Conservation (phyloP, 768 basidiomycete genomes). For the Austroboletus eburneus region DNA sequence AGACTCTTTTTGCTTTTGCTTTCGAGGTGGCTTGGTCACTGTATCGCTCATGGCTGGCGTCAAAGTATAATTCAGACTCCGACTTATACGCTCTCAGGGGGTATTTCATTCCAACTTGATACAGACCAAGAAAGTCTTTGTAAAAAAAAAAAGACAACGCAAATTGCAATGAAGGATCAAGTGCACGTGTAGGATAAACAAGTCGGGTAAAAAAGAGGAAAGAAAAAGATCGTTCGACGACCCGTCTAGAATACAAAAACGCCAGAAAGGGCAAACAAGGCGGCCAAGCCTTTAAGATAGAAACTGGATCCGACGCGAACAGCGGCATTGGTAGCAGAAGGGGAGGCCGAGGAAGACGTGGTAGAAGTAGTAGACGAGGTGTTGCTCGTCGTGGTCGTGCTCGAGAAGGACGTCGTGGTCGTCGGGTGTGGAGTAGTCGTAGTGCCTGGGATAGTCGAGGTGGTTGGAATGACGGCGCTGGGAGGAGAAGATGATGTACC, state of each 20-base stretch:
- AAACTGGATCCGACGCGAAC: slow-evolving; percentile 16
- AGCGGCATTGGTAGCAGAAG: slow-evolving; percentile 22
- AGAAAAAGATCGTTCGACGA: slow-evolving; percentile 8
- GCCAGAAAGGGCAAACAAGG: slow-evolving; percentile 21
- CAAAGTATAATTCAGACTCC: not conserved
- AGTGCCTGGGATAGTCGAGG: slow-evolving; percentile 38
- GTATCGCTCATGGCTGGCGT: slow-evolving; percentile 3
- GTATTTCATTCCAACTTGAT: not conserved
- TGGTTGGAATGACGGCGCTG: too few relatives aligned
- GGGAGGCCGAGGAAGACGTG: slow-evolving; percentile 2
- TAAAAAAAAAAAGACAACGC: not conserved
- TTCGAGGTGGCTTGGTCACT: slow-evolving; percentile 19
- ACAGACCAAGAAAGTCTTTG: not conserved
- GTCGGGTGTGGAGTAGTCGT: too few relatives aligned
- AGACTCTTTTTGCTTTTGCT: slow-evolving; percentile 31
- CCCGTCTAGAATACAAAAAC: slow-evolving; percentile 15
- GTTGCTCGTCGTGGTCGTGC: slow-evolving; percentile 19
- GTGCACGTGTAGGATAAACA: slow-evolving; percentile 4
- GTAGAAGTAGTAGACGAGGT: slow-evolving; percentile 29
- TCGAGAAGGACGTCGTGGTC: slow-evolving; percentile 29
- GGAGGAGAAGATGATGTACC: too few relatives aligned
- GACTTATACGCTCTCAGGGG: not conserved
- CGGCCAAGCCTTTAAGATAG: slow-evolving; percentile 19
- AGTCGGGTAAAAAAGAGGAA: not conserved
- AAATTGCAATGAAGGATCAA: slow-evolving; percentile 16